phyloP scores from a whole-genome alignment of 495 filamentous ascomycete genomes.

The Chlorociboria aeruginascens region DNA sequence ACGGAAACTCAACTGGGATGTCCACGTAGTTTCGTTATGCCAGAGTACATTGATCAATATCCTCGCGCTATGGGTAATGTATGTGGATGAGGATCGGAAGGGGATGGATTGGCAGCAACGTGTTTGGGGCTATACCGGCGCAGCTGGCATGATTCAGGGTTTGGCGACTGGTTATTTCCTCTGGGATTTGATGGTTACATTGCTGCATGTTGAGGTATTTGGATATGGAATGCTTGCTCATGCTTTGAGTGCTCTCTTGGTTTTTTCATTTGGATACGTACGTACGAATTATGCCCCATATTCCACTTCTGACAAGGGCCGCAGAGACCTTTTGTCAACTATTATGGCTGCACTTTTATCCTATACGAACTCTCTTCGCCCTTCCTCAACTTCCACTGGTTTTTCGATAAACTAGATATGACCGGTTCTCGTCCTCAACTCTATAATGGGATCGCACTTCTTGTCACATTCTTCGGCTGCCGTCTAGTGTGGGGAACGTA shows the following conservation, averaged over 20 bases:
- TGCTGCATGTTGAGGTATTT: conserved; percentile 63
- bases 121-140: conserved; percentile 84
- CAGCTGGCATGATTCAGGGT: conserved; percentile 68
- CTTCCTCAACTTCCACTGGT: conserved; percentile 97
- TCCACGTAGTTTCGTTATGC: conserved; percentile 87
- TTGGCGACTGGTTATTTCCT: conserved; percentile 91
- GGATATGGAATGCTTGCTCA: conserved; percentile 84
- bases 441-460: conserved; percentile 71
- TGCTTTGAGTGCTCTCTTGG: conserved; percentile 69
- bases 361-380: conserved; percentile 95
- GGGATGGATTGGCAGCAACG: conserved; percentile 61
- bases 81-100: conserved; percentile 59
- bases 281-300: conserved; percentile 28
- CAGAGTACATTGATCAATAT: conserved; percentile 72
- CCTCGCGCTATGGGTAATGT: conserved; percentile 76
- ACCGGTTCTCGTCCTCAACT: conserved; percentile 73
- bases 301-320: not conserved
- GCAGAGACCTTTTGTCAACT: conserved; percentile 88
- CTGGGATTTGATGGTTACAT: conserved; percentile 76
- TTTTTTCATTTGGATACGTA: conserved; percentile 90
- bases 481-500: conserved; percentile 88
- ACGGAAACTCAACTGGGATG: conserved; percentile 86
- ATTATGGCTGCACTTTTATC: conserved; percentile 82
- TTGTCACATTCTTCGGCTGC: conserved; percentile 71
- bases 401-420: conserved; percentile 93